These are phyloP conservation scores for Litchi chinensis DNA, from an alignment of 345 rosid genomes.

Conservation along the genomic window DNA sequence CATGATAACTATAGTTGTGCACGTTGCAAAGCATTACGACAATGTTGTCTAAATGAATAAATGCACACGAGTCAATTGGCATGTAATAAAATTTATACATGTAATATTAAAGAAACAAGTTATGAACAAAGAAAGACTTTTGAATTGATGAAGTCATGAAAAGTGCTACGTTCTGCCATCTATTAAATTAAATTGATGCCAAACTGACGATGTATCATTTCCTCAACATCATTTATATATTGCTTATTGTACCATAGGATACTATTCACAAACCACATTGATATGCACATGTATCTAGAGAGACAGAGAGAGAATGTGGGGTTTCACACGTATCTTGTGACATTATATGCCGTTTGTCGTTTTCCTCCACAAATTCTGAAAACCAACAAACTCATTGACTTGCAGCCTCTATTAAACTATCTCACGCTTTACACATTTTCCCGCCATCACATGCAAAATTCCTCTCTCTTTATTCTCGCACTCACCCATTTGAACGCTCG, in stretches of 20 bases:
- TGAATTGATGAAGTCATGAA: not conserved
- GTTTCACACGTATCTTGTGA: constrained; percentile 29
- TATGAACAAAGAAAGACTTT: not conserved
- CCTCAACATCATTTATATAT: too few species aligned
- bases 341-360: constrained; percentile 32
- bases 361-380: constrained; percentile 33
- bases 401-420: constrained; percentile 23
- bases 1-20: too few species aligned
- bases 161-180: not conserved
- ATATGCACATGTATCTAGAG: not conserved
- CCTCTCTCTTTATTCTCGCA: not conserved
- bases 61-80: too few species aligned
- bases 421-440: constrained; percentile 21
- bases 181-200: not conserved
- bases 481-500: too few species aligned
- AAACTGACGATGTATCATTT: too few species aligned
- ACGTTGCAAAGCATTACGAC: too few species aligned
- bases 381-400: constrained; percentile 72
- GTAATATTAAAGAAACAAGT: too few species aligned
- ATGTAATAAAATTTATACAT: too few species aligned
- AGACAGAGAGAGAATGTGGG: constrained; percentile 20
- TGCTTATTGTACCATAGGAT: too few species aligned
- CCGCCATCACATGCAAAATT: constrained; percentile 54
- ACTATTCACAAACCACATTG: not conserved
- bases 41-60: too few species aligned